These are phyloP conservation scores for Alternaria triticina DNA, from an alignment of 2,329 filamentous ascomycete species.

Conservation along the genomic window DNA sequence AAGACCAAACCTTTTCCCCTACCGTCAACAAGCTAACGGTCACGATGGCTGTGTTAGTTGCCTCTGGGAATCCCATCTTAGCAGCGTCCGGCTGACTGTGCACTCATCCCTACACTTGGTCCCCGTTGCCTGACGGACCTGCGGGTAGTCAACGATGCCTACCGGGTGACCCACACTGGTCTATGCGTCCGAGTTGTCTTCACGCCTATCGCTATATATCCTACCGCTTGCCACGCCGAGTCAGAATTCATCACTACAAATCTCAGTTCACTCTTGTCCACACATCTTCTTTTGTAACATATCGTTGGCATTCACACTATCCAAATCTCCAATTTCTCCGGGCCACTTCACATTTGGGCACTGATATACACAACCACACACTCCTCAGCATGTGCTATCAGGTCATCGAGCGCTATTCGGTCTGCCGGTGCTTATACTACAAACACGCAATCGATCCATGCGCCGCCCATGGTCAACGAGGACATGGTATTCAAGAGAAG, in stretches of 20 bases:
- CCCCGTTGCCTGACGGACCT: conserved; percentile 45
- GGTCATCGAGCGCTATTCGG: conserved; percentile 83
- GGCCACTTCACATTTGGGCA: neutral
- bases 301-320: conserved; percentile 12
- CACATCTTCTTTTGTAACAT: conserved; percentile 19
- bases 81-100: conserved; percentile 44
- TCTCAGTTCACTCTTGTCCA: conserved; percentile 17
- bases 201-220: conserved; percentile 42
- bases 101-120: conserved; percentile 40
- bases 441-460: conserved; percentile 86
- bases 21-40: conserved; percentile 36
- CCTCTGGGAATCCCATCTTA: conserved; percentile 36
- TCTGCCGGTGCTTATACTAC: conserved; percentile 88
- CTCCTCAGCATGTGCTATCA: conserved; percentile 77
- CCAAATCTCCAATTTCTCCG: neutral
- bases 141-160: conserved; percentile 39
- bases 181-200: conserved; percentile 25
- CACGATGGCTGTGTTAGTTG: conserved; percentile 47
- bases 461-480: conserved; percentile 73
- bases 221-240: conserved; percentile 27
- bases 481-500: conserved; percentile 74
- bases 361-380: neutral
- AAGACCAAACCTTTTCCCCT: conserved; percentile 35
- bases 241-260: conserved; percentile 17
- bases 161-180: conserved; percentile 32